phyloP scores from a whole-genome alignment of 768 basidiomycete genomes.

The Russula brevipes region DNA sequence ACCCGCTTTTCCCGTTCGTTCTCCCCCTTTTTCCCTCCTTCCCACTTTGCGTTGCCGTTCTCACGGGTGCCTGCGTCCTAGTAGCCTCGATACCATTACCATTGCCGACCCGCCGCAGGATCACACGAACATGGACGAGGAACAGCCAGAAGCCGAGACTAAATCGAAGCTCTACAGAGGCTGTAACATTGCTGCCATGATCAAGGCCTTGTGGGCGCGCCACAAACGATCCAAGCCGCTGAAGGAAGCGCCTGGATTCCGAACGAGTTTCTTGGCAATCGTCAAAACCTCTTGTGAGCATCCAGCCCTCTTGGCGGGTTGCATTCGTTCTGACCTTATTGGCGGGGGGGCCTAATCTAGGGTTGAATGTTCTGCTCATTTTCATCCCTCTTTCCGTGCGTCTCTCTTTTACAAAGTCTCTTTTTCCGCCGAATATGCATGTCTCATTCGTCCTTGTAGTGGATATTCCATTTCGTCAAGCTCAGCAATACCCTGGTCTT shows the following conservation, averaged over 20 bases:
- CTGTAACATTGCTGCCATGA: background rate
- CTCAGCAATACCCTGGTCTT: constrained; percentile 58
- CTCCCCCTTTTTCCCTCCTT: background rate
- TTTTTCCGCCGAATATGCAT: background rate
- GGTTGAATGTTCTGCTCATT: constrained; percentile 63
- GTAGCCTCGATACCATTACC: background rate
- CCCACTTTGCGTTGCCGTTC: background rate
- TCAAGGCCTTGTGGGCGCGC: background rate
- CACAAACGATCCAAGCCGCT: constrained; percentile 29
- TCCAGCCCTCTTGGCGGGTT: background rate
- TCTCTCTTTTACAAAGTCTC: constrained; percentile 1
- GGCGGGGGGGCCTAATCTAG: constrained; percentile 33
- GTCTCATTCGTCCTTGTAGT: constrained; percentile 40
- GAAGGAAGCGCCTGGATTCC: constrained; percentile 41
- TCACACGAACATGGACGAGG: background rate
- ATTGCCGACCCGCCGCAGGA: background rate
- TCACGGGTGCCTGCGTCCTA: background rate
- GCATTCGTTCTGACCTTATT: background rate
- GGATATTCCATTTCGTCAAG: constrained; percentile 63
- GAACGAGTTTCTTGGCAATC: constrained; percentile 49
- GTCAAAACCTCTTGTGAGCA: constrained; percentile 52
- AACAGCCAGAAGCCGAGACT: too few species aligned
- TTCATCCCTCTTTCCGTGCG: constrained; percentile 69
- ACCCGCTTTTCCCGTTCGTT: constrained; percentile 9
- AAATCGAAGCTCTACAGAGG: background rate